Percentiles rank a stretch among this genome's conserved stretches.
These are phyloP conservation scores for Gigaspora rosea DNA, from an alignment of 192 early-diverging fungal genomes.

Conservation along the genomic window DNA sequence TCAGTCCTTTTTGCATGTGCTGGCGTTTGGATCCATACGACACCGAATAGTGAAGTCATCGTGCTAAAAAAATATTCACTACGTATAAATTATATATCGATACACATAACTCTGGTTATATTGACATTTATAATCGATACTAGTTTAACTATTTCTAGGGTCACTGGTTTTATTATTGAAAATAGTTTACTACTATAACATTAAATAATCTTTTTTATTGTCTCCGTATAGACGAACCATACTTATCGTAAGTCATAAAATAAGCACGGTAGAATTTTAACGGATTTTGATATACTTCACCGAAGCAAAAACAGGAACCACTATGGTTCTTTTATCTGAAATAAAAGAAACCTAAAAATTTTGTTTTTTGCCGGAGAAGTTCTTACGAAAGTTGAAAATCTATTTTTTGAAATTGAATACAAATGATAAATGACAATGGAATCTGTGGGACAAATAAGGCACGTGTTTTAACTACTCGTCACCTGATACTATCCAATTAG, in stretches of 20 bases:
- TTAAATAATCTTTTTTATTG: background rate
- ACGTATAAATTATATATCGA: too few relatives aligned
- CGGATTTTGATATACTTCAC: conserved; percentile 29
- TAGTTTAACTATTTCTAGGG: too few relatives aligned
- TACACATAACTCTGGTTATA: too few relatives aligned
- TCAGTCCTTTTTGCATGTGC: too few relatives aligned
- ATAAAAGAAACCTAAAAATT: background rate
- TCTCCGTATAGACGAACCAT: conserved; percentile 31
- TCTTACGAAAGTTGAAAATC: conserved; percentile 20
- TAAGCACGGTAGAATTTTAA: conserved; percentile 18
- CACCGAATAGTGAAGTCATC: too few relatives aligned
- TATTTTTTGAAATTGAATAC: background rate
- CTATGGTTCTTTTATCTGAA: background rate
- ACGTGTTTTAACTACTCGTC: background rate
- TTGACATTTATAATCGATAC: too few relatives aligned
- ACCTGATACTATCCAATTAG: too few relatives aligned
- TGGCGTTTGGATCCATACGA: too few relatives aligned
- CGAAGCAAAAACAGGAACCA: conserved; percentile 13
- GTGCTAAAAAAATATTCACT: too few relatives aligned
- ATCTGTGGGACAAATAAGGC: background rate
- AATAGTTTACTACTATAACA: too few relatives aligned
- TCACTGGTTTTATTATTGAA: too few relatives aligned
- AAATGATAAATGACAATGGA: conserved; percentile 11
- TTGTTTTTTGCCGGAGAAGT: conserved; percentile 26
- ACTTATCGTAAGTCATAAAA: background rate